These are phyloP conservation scores for Sporothrix protearum DNA, from an alignment of 2,329 filamentous ascomycete genomes.

Conservation along the genomic window DNA sequence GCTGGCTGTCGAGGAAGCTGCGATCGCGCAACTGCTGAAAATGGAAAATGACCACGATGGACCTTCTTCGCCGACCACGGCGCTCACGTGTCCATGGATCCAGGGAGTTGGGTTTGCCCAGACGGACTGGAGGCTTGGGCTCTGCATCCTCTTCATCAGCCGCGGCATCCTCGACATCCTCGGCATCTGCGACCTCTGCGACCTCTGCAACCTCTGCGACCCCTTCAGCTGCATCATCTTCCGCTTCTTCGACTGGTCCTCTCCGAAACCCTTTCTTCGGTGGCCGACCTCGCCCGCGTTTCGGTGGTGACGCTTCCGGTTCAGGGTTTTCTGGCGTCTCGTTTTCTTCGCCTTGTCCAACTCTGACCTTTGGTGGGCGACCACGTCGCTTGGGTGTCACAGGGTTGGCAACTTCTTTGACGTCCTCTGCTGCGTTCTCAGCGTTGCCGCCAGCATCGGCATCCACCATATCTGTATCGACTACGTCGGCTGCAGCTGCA, in stretches of 20 bases:
- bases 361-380: neutral
- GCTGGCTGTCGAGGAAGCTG: conserved; percentile 17
- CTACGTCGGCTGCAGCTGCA: neutral
- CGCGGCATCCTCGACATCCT: neutral
- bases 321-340: neutral
- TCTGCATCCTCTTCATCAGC: neutral
- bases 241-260: neutral
- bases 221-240: neutral
- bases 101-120: conserved; percentile 33
- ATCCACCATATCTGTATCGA: neutral
- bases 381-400: neutral
- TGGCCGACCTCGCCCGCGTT: conserved; percentile 6
- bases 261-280: neutral
- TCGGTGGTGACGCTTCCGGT: neutral
- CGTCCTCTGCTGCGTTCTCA: neutral
- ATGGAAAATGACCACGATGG: conserved; percentile 34
- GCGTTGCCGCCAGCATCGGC: neutral
- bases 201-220: neutral
- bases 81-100: conserved; percentile 30
- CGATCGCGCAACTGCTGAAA: conserved; percentile 32
- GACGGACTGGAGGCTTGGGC: conserved; percentile 25
- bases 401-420: neutral
- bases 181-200: too few relatives aligned
- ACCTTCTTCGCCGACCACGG: conserved; percentile 35
- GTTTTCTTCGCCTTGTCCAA: neutral